Evolutionary conservation across 768 basidiomycete species (phyloP).

Genomic region (Macrolepiota fuliginosa): DNA sequence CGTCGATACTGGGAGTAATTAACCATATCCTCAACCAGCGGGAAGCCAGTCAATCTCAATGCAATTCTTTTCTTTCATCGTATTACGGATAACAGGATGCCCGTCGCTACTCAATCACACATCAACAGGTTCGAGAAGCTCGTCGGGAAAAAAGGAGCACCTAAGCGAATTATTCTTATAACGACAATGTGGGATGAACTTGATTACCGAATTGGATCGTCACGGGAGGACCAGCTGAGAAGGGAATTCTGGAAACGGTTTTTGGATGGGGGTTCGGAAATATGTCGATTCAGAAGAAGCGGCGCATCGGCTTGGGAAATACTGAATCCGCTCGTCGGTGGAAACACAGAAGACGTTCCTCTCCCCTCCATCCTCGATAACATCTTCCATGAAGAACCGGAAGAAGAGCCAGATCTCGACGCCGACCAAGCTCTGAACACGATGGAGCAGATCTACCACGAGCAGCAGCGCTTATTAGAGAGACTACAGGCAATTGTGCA

Average conservation of each 20-base stretch:
- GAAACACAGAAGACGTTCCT: not conserved
- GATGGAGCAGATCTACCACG: constrained; percentile 10
- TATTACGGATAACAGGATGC: constrained; percentile 12
- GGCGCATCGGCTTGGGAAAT: constrained; percentile 5
- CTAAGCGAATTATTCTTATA: constrained; percentile 3
- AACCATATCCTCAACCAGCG: not conserved
- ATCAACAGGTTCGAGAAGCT: constrained; percentile 11
- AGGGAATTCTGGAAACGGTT: constrained; percentile 10
- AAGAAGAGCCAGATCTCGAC: constrained; percentile 5
- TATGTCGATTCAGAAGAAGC: constrained; percentile 4
- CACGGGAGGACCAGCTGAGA: constrained; percentile 2
- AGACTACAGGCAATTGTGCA: constrained; percentile 3
- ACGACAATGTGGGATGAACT: constrained; percentile 14
- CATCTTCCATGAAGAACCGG: constrained; percentile 8
- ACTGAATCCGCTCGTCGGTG: constrained; percentile 6
- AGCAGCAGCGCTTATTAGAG: constrained; percentile 6
- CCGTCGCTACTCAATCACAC: constrained; percentile 9
- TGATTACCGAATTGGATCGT: not conserved
- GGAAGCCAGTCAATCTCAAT: not conserved
- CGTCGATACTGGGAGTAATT: no score
- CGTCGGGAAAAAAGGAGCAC: constrained; percentile 7
- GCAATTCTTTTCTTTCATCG: constrained; percentile 13
- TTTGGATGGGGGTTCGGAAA: constrained; percentile 6
- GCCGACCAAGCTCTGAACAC: constrained; percentile 6
- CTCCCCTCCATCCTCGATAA: constrained; percentile 5